A percentile compares a stretch with the other conserved stretches of the same genome.
Conservation (phyloP, 768 basidiomycete species). For the Russula compacta region DNA sequence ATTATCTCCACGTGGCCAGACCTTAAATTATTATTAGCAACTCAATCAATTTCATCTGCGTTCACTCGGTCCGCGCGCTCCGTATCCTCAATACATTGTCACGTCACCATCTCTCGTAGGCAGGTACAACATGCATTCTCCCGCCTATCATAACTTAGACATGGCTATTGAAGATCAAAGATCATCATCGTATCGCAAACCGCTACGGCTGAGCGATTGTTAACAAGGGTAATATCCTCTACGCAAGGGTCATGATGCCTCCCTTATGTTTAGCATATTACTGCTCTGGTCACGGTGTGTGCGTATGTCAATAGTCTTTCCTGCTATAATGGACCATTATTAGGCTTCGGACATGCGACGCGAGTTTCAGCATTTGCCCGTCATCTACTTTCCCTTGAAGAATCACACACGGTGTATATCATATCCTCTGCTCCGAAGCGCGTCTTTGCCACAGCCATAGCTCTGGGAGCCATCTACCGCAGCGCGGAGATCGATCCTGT, state of each 20-base stretch:
- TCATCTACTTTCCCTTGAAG: slow-evolving; percentile 42
- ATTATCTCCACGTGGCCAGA: no score
- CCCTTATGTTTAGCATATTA: slow-evolving; percentile 50
- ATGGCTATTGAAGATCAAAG: no score
- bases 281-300: slow-evolving; percentile 62
- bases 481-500: slow-evolving; percentile 71
- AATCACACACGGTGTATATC: slow-evolving; percentile 46
- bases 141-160: no score
- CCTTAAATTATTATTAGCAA: no score
- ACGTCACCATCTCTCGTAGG: no score
- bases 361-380: slow-evolving; percentile 66
- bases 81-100: no score
- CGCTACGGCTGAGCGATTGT: no score
- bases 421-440: slow-evolving; percentile 67
- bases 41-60: no score
- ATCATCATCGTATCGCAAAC: no score
- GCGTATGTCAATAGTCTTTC: not conserved
- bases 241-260: not conserved
- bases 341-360: slow-evolving; percentile 80
- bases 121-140: no score
- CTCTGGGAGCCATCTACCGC: slow-evolving; percentile 55
- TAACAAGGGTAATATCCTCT: not conserved
- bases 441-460: slow-evolving; percentile 59
- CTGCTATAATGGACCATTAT: not conserved
- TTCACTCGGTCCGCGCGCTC: no score